Conservation (phyloP, 202 grass and related monocot species). For the Setaria italica region DNA sequence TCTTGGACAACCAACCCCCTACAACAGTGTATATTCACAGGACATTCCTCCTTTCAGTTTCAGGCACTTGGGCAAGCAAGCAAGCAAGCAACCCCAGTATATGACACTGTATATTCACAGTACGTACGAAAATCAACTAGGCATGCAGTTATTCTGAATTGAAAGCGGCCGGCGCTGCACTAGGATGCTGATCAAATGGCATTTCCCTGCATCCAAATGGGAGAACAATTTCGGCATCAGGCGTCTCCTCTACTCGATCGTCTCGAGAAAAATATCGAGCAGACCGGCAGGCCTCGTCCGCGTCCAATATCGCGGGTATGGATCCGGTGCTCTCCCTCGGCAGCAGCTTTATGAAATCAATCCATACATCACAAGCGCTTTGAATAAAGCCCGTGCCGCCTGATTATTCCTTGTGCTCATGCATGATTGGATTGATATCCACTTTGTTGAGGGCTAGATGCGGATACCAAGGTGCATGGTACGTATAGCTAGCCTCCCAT, state of each 20-base stretch:
- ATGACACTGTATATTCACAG: neutral
- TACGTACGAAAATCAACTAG: neutral
- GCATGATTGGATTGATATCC: slow-evolving; percentile 26
- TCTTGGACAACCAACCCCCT: neutral
- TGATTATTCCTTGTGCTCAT: slow-evolving; percentile 24
- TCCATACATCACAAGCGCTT: neutral
- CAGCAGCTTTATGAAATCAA: neutral
- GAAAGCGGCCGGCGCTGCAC: neutral
- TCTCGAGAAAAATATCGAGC: neutral
- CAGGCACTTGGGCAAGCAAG: neutral
- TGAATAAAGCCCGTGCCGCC: slow-evolving; percentile 23
- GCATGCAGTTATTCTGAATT: neutral
- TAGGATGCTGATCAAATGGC: slow-evolving; percentile 1
- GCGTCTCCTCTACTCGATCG: neutral
- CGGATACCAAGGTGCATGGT: neutral
- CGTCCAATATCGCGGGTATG: slow-evolving; percentile 7
- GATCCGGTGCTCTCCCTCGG: neutral
- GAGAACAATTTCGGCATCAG: neutral
- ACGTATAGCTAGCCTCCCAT: neutral
- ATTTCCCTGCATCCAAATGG: neutral
- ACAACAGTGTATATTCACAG: neutral
- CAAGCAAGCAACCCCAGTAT: neutral
- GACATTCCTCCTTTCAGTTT: neutral
- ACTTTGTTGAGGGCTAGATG: slow-evolving; percentile 32
- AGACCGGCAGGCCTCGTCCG: neutral